Conservation (phyloP, 805 yeast species). For the Pichia ethanolica region DNA sequence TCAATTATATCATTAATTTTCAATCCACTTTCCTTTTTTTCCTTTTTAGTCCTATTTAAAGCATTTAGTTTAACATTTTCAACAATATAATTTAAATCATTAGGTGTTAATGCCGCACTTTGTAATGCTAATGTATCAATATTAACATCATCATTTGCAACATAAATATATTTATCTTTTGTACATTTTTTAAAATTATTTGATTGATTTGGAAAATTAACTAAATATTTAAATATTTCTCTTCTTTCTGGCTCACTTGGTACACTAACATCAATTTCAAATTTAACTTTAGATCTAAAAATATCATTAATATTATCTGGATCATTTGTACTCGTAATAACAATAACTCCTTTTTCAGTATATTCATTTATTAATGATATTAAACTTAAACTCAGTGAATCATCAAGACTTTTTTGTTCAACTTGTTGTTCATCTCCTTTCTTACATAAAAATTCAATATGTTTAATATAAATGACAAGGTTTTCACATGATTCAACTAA, state of each 20-base stretch:
- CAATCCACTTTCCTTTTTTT: constrained; percentile 21
- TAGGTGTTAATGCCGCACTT: constrained; percentile 88
- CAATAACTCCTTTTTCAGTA: constrained; percentile 37
- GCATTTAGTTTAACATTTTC: constrained; percentile 56
- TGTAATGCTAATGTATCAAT: constrained; percentile 60
- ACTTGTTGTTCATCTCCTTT: constrained; percentile 50
- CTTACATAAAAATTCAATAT: constrained; percentile 68
- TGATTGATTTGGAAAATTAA: constrained; percentile 14
- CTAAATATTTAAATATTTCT: constrained; percentile 49
- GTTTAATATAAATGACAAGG: constrained; percentile 54
- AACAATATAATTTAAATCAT: constrained; percentile 69
- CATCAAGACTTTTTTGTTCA: constrained; percentile 22
- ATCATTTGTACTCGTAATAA: constrained; percentile 64
- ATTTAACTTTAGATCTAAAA: constrained; percentile 61
- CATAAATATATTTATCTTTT: constrained; percentile 16
- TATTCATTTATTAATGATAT: constrained; percentile 51
- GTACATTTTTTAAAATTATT: not conserved
- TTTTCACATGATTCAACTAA: constrained; percentile 38
- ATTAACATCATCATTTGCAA: constrained; percentile 44
- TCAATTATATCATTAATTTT: constrained; percentile 30
- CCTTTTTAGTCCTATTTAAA: constrained; percentile 36
- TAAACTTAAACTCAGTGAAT: constrained; percentile 46
- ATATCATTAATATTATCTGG: constrained; percentile 60
- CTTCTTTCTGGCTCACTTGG: constrained; percentile 73
- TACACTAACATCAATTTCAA: constrained; percentile 68